Percentiles rank a stretch among this genome's conserved stretches.
Conservation (phyloP, 2,329 filamentous ascomycete genomes). For the Aspergillus texensis region DNA sequence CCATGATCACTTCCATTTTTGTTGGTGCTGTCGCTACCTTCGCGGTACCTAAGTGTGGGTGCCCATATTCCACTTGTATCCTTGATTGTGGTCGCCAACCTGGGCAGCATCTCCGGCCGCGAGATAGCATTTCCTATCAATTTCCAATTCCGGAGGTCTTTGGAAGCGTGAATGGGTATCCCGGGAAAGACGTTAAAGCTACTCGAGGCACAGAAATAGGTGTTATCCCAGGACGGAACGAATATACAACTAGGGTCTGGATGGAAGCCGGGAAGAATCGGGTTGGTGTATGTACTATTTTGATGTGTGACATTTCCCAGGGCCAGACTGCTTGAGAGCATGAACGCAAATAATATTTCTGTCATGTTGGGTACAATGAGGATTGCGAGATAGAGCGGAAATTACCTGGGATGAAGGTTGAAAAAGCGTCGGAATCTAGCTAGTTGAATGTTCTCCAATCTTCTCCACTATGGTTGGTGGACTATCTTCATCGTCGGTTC, state of each 20-base stretch:
- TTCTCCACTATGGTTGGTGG: background rate
- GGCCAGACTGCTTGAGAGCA: background rate
- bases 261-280: conserved; percentile 51
- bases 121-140: conserved; percentile 26
- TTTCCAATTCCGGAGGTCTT: conserved; percentile 38
- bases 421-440: rapidly evolving
- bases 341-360: background rate
- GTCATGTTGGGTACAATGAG: background rate
- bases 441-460: background rate
- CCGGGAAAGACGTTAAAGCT: conserved; percentile 51
- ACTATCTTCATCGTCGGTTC: background rate
- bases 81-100: conserved; percentile 24
- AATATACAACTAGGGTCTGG: conserved; percentile 51
- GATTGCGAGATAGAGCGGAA: background rate
- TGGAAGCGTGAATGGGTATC: conserved; percentile 49
- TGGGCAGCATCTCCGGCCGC: conserved; percentile 39
- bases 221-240: conserved; percentile 36
- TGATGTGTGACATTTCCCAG: background rate
- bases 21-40: conserved; percentile 41
- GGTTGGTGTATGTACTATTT: conserved; percentile 35
- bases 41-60: conserved; percentile 42
- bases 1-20: background rate
- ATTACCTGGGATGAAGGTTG: background rate
- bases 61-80: conserved; percentile 45
- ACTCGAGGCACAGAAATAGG: conserved; percentile 50